Base-by-base conservation (phyloP, 768 basidiomycete species). In the Lentinula sp. region DNA sequence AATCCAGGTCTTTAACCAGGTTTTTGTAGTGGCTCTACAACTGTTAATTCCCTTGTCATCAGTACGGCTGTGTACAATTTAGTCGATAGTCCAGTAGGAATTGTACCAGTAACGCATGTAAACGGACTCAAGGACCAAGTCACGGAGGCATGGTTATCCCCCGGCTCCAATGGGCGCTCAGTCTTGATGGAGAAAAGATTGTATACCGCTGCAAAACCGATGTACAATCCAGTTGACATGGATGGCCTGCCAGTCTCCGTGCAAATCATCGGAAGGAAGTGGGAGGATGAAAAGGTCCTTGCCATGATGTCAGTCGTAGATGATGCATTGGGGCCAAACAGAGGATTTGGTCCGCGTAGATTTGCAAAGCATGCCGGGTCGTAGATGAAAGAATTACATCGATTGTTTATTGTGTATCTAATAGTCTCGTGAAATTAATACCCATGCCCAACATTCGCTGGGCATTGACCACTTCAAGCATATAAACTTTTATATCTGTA, bases 201-300 rank as follows among this genome's bases (percentile, higher is more conserved):
- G 31, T 96, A 89, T 72, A 68, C 71, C 1, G 78, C 76, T 16
- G 73, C 77, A 49, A 74, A 71, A 2, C 76, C 84, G 2, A 70
- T 81, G n/a, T 95, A 96, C 64, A 78, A 94, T 64, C 82, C 88
- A 1, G 75, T 79, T 16, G 78, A 74, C 63, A 87, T 87, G 81
- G 74, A 82, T 23, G 93, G 93, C 0, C 80, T 95, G 73, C 94
- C 94, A 0, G 81, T 96, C 1, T 86, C 85, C 9, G 79, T 96
- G 54, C 94, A 97, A 71, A 68, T 97, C 34, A 86, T 89, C 1
- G 92, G 90, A 1, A 83, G 74, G 71, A 80, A 77, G 65, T 92
- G 88, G 88, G 88, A 91, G 63, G 92, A 94, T 46, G 92, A 94
- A 75, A 91, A 90, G 69, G 83, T 92, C 5, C 63, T 96, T 40